Evolutionary conservation across 2,329 filamentous ascomycete genomes (phyloP).

Genomic region (Cadophora sp.): DNA sequence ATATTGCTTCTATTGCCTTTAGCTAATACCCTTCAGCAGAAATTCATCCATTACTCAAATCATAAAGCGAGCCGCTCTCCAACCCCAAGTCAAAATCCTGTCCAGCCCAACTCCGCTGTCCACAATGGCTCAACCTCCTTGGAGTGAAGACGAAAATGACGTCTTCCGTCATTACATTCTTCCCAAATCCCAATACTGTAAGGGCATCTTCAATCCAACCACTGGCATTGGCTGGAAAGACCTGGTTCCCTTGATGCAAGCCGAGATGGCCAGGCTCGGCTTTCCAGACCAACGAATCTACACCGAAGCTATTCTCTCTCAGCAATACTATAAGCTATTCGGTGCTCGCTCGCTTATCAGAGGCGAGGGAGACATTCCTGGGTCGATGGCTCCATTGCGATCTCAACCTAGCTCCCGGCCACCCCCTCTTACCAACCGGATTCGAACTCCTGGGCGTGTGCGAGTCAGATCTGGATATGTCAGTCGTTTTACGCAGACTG

Average conservation of each 20-base stretch:
- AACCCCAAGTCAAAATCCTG: background rate
- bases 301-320: background rate
- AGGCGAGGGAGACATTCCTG: background rate
- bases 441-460: background rate
- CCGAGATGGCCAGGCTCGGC: conserved; percentile 8
- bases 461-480: background rate
- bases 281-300: background rate
- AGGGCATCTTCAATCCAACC: background rate
- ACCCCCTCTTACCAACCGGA: background rate
- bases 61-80: background rate
- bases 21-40: background rate
- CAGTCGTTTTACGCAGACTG: background rate
- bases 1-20: background rate
- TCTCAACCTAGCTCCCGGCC: background rate
- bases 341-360: background rate
- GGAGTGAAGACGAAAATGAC: background rate
- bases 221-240: conserved; percentile 1
- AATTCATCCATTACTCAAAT: background rate
- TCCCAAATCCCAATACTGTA: background rate
- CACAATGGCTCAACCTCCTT: background rate
- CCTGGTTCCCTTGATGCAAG: conserved; percentile 2
- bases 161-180: background rate
- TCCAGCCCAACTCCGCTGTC: background rate
- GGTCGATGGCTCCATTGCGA: background rate
- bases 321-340: background rate